A percentile compares a stretch with the other conserved stretches of the same genome.
These are phyloP conservation scores for Wickerhamomyces pijperi DNA, from an alignment of 805 yeast species.

Conservation along the genomic window DNA sequence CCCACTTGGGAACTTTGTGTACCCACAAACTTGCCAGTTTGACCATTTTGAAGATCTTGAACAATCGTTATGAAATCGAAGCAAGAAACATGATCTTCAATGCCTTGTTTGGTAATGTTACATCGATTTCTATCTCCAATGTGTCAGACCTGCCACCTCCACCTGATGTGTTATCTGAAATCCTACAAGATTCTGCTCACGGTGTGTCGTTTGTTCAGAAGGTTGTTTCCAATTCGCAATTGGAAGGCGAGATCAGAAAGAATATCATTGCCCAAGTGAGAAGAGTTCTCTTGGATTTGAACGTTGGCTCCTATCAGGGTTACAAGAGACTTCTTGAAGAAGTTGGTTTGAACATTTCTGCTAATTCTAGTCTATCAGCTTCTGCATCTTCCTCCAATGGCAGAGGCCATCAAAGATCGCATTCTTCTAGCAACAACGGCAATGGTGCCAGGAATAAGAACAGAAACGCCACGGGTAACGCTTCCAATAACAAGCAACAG, in stretches of 20 bases:
- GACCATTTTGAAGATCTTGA: conserved; percentile 69
- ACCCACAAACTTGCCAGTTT: conserved; percentile 78
- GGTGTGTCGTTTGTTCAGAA: conserved; percentile 76
- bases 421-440: conserved; percentile 10
- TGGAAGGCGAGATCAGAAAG: conserved; percentile 44
- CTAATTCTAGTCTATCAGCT: conserved; percentile 9
- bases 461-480: conserved; percentile 1
- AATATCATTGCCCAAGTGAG: conserved; percentile 53
- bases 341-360: conserved; percentile 45
- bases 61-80: conserved; percentile 51
- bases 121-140: conserved; percentile 7
- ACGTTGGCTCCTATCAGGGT: conserved; percentile 48
- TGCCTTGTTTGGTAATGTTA: conserved; percentile 48
- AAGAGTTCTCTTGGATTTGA: conserved; percentile 46
- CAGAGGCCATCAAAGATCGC: conserved; percentile 14
- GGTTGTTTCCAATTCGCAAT: conserved; percentile 60
- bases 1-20: conserved; percentile 53
- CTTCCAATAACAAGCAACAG: not conserved
- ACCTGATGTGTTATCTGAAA: conserved; percentile 38
- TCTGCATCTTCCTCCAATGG: conserved; percentile 3
- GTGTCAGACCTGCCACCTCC: conserved; percentile 20
- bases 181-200: conserved; percentile 55
- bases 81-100: conserved; percentile 53
- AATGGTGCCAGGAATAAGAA: conserved; percentile 1
- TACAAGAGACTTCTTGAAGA: conserved; percentile 86